phyloP scores from a whole-genome alignment of 1,139 yeast species.

The Candida buenavistaensis region DNA sequence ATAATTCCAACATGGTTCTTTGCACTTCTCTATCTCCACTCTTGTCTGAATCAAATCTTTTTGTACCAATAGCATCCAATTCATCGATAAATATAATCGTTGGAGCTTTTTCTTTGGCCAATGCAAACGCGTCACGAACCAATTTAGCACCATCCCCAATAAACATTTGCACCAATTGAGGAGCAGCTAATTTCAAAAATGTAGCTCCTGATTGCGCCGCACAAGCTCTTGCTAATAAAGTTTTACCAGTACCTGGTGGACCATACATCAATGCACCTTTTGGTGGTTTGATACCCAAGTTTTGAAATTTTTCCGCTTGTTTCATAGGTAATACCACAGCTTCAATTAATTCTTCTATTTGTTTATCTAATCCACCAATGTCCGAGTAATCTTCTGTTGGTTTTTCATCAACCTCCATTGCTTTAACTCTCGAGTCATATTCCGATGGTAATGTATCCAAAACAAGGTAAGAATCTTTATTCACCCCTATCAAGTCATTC shows the following conservation, averaged over 20 bases:
- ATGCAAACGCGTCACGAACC: conserved; percentile 97
- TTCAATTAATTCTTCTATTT: conserved; percentile 95
- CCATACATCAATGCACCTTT: conserved; percentile 99
- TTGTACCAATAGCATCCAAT: conserved; percentile 98
- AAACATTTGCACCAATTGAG: conserved; percentile 98
- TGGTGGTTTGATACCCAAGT: conserved; percentile 93
- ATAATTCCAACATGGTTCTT: conserved; percentile 96
- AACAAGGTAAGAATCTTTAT: conserved; percentile 91
- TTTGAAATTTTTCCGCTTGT: conserved; percentile 93
- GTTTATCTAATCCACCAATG: conserved; percentile 97
- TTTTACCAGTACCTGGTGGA: conserved; percentile 99
- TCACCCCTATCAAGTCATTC: conserved; percentile 95
- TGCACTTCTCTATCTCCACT: conserved; percentile 99
- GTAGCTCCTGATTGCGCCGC: conserved; percentile 99
- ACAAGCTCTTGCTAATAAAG: conserved; percentile 95
- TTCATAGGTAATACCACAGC: conserved; percentile 99
- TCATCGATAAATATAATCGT: conserved; percentile 97
- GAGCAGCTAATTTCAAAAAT: conserved; percentile 93
- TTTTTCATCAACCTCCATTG: conserved; percentile 99
- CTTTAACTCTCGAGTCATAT: conserved; percentile 95
- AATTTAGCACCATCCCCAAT: conserved; percentile 99
- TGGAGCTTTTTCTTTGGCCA: conserved; percentile 98
- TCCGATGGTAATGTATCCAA: conserved; percentile 95
- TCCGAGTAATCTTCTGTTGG: conserved; percentile 97
- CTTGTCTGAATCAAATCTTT: conserved; percentile 96